phyloP scores from a whole-genome alignment of 2,329 filamentous ascomycete species.

The Alternaria arborescens region DNA sequence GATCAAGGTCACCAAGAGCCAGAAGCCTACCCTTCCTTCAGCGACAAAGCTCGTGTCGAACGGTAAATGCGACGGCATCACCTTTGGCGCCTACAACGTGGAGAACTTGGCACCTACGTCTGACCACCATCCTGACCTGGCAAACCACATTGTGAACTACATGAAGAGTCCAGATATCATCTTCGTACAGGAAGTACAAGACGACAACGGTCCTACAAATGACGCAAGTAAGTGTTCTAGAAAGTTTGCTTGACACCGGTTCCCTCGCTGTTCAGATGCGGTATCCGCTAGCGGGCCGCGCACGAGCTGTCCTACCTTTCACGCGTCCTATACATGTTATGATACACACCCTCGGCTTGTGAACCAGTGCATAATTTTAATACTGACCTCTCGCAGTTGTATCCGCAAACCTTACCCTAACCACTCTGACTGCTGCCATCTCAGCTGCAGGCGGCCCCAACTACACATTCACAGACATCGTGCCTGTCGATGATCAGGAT shows the following conservation, averaged over 20 bases:
- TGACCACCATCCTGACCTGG: conserved; percentile 65
- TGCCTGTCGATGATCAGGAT: conserved; percentile 67
- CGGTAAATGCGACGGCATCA: conserved; percentile 68
- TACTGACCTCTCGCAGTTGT: conserved; percentile 46
- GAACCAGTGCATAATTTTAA: neutral
- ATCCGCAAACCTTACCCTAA: conserved; percentile 66
- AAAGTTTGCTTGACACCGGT: conserved; percentile 4
- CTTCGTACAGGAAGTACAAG: conserved; percentile 76
- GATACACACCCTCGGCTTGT: neutral
- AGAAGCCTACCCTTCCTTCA: conserved; percentile 58
- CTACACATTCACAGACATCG: conserved; percentile 69
- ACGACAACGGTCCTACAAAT: conserved; percentile 68
- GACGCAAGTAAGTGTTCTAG: conserved; percentile 59
- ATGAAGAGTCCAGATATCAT: conserved; percentile 70
- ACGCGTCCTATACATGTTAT: neutral
- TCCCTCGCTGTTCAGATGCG: neutral
- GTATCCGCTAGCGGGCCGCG: neutral
- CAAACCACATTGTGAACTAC: conserved; percentile 70
- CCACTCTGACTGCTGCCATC: conserved; percentile 64
- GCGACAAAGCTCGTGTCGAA: conserved; percentile 63
- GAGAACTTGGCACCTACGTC: conserved; percentile 71
- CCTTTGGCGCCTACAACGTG: conserved; percentile 73
- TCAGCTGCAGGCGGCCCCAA: conserved; percentile 56
- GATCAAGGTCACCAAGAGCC: conserved; percentile 58
- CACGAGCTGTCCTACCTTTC: neutral